phyloP scores from a whole-genome alignment of 2,329 filamentous ascomycete genomes.

The Penicillium griseofulvum region DNA sequence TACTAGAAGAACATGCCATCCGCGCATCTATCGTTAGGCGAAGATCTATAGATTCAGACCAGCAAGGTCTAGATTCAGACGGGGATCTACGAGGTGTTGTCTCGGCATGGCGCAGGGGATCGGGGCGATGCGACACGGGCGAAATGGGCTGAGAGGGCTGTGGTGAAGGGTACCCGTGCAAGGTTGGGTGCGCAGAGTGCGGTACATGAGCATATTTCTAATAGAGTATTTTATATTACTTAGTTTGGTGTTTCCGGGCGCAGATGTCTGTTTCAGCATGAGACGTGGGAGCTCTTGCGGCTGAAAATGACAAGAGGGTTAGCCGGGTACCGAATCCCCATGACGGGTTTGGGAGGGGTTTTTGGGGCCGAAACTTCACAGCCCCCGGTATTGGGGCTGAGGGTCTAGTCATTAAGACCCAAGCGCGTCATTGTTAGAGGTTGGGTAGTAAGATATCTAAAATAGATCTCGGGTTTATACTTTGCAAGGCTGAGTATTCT shows the following conservation, averaged over 20 bases:
- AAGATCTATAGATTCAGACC: neutral
- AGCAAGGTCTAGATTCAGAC: neutral
- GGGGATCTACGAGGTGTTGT: neutral
- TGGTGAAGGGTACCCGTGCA: neutral
- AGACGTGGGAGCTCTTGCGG: neutral
- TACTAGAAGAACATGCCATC: neutral
- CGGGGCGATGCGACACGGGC: neutral
- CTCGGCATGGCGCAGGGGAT: neutral
- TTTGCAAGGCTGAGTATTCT: neutral
- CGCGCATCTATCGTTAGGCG: neutral
- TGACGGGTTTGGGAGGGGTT: neutral
- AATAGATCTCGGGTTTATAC: neutral
- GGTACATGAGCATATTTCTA: neutral
- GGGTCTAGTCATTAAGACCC: neutral
- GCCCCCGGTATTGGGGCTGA: neutral
- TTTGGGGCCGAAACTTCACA: constrained; percentile 1
- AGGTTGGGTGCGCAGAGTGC: neutral
- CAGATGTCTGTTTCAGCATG: neutral
- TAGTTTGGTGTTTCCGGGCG: neutral
- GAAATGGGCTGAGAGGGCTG: neutral
- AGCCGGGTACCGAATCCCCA: neutral
- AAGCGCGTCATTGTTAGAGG: neutral
- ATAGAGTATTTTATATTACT: neutral
- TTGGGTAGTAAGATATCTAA: neutral
- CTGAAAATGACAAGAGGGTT: neutral